A percentile compares a stretch with the other conserved stretches of the same genome.
These are phyloP conservation scores for Penicillium nordicum DNA, from an alignment of 2,329 filamentous ascomycete species.

Conservation along the genomic window DNA sequence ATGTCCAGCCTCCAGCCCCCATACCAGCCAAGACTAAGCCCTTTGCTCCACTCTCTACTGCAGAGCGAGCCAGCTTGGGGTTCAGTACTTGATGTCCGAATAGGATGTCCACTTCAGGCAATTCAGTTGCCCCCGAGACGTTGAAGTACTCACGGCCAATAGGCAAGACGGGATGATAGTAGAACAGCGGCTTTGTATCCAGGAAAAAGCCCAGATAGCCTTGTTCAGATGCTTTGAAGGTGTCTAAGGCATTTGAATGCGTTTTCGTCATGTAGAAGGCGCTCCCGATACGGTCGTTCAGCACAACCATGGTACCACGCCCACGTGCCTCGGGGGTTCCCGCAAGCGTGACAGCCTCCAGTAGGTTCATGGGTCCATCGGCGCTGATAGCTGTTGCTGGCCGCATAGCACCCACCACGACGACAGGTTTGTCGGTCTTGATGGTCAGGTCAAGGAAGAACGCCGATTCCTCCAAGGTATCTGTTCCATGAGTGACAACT, in stretches of 20 bases:
- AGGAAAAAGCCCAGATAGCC: neutral
- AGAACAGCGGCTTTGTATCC: neutral
- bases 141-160: neutral
- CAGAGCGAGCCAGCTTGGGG: neutral
- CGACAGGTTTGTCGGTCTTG: neutral
- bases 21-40: neutral
- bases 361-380: neutral
- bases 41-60: neutral
- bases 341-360: neutral
- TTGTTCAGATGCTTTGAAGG: neutral
- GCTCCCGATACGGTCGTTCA: neutral
- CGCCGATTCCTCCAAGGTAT: neutral
- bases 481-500: neutral
- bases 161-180: neutral
- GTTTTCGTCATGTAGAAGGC: neutral
- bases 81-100: neutral
- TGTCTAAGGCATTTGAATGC: neutral
- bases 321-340: neutral
- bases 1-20: neutral
- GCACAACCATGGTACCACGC: neutral
- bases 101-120: neutral
- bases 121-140: neutral
- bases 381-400: neutral
- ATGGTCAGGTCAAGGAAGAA: neutral
- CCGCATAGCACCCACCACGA: neutral